phyloP scores from a whole-genome alignment of 352 stramenopile genomes.

The Phytopythium vexans region DNA sequence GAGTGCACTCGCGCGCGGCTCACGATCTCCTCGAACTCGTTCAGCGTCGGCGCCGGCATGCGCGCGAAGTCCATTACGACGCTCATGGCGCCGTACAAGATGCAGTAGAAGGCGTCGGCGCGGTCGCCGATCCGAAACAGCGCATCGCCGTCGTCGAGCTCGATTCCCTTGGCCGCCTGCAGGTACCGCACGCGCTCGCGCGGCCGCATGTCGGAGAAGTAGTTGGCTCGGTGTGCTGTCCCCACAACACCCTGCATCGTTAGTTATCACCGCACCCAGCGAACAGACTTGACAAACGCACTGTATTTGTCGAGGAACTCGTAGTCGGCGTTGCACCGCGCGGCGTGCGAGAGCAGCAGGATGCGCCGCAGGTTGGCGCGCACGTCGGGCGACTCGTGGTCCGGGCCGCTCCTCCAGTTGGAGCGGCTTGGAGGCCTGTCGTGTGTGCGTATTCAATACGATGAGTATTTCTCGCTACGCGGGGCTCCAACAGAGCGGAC shows the following conservation, averaged over 20 bases:
- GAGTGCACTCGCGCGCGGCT: slow-evolving; percentile 66
- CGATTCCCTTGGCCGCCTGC: slow-evolving; percentile 58
- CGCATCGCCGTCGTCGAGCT: slow-evolving; percentile 57
- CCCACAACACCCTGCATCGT: background rate
- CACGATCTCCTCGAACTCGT: slow-evolving; percentile 73
- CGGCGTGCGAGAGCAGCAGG: slow-evolving; percentile 37
- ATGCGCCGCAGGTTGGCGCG: slow-evolving; percentile 35
- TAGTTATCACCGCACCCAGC: background rate
- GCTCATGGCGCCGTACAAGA: slow-evolving; percentile 73
- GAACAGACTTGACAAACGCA: slow-evolving; percentile 6
- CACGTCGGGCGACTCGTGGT: slow-evolving; percentile 39
- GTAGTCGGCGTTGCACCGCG: slow-evolving; percentile 50
- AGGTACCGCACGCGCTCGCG: slow-evolving; percentile 58
- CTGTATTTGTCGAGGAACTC: slow-evolving; percentile 68
- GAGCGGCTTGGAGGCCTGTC: slow-evolving; percentile 17
- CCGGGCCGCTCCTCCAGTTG: slow-evolving; percentile 16
- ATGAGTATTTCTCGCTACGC: too few relatives aligned
- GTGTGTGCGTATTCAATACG: background rate
- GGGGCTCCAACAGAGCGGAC: too few relatives aligned
- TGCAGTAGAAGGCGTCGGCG: slow-evolving; percentile 72
- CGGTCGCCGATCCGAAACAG: slow-evolving; percentile 68
- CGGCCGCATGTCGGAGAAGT: slow-evolving; percentile 56
- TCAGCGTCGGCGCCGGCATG: slow-evolving; percentile 55
- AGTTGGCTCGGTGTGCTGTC: slow-evolving; percentile 54
- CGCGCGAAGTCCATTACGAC: slow-evolving; percentile 75